A percentile compares a stretch with the other conserved stretches of the same genome.
Evolutionary conservation across 2,329 filamentous ascomycete genomes (phyloP).

Genomic region (Colletotrichum caudatum): DNA sequence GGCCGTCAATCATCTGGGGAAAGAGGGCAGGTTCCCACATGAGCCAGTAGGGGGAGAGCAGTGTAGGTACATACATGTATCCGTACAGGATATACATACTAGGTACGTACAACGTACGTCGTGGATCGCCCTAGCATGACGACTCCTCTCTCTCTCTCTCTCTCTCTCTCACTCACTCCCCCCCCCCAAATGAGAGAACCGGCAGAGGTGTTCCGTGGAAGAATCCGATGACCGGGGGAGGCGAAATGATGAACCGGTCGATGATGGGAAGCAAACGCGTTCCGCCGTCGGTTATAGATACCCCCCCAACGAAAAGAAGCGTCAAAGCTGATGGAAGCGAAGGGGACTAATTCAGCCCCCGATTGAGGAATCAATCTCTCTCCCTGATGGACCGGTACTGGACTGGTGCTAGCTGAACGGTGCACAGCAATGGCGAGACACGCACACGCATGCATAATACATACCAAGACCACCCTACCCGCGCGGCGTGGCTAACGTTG

Average conservation of each 20-base stretch:
- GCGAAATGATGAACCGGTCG: not conserved
- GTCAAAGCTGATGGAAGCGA: not conserved
- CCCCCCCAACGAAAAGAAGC: constrained; percentile 1
- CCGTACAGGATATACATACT: not conserved
- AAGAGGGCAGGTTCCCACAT: not conserved
- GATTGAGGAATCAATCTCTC: not conserved
- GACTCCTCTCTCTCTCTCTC: not conserved
- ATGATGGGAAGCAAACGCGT: not conserved
- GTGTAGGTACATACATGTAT: not conserved
- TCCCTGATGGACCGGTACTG: not conserved
- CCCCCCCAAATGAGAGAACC: not conserved
- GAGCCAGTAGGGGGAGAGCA: not conserved
- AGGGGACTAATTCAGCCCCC: not conserved
- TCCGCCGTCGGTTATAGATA: not conserved
- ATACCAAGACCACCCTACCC: not conserved
- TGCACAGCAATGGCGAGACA: not conserved
- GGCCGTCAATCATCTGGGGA: not conserved
- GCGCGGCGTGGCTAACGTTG: constrained; percentile 24
- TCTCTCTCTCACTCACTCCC: too few species aligned
- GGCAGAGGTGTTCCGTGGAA: constrained; percentile 9
- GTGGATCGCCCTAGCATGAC: not conserved
- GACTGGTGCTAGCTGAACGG: constrained; percentile 5
- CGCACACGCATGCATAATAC: not conserved
- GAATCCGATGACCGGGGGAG: constrained; percentile 10
- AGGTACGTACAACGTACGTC: not conserved